Evolutionary conservation across 352 stramenopile species (phyloP), one percentile per base, ranked within the genome.

Genomic region (Phytophthora nicotianae): DNA sequence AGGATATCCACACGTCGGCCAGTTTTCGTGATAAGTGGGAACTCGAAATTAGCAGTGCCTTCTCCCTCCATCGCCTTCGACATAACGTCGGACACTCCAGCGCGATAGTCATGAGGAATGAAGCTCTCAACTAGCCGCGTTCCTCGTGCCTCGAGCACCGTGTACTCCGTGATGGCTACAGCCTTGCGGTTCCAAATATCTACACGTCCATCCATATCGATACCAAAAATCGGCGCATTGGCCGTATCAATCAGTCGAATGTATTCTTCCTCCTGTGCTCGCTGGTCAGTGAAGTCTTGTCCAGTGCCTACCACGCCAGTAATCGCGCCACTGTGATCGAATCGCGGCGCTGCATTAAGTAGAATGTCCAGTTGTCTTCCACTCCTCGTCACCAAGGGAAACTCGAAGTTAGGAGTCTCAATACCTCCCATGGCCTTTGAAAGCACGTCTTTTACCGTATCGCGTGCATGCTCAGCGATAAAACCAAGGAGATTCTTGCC

Each of bases 121-220:
- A 98, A 97, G 27, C 88, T 79, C n/a, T 97, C 76, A 10, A 98
- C 88, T 5, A 98, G 63, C 6, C 87, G 84, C 8, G 79, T 72
- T 19, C 88, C 92, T 43, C 97, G 82, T 13, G 95, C 93, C 60
- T 98, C 93, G 5, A 91, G 65, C 27, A 93, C 83, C 7, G 79
- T 86, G 61, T 97, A 98, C 63, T 97, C 89, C 2, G 91, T 98
- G 42, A 95, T 94, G 14, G 89, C 86, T 2, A 83, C 83, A 17
- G 89, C 91, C 63, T 97, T 97, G 21, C 92, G 77, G 63, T 98
- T 97, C 89, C 88, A 97, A 55, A 93, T 93, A 51, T 95, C 93
- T 24, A 97, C 89, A 16, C 74, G 60, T 4, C 87, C 86, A 13
- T 96, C 66, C 26, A 81, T 83, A 56, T 97, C 89, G 11, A 97